phyloP scores from a whole-genome alignment of 169 alveolate species.

The Babesia divergens region DNA sequence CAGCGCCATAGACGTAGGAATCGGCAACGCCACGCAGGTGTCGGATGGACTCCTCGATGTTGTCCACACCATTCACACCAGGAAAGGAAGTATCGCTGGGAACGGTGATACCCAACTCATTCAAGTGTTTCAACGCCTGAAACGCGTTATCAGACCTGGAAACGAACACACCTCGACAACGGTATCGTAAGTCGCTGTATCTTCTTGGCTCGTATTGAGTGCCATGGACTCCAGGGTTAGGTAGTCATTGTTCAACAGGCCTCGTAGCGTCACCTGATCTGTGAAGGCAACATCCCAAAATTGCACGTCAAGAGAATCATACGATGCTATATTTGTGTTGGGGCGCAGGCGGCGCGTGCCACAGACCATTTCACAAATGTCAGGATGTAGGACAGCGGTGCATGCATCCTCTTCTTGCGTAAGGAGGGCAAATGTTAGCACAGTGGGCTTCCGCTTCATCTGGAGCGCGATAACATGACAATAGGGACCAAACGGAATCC shows the following conservation, averaged over 20 bases:
- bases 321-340: conserved; percentile 10
- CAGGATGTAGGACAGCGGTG: conserved; percentile 18
- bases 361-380: conserved; percentile 13
- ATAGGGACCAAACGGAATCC: background rate
- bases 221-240: conserved; percentile 15
- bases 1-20: conserved; percentile 13
- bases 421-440: conserved; percentile 15
- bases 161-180: background rate
- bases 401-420: conserved; percentile 18
- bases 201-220: background rate
- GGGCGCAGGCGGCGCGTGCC: conserved; percentile 10
- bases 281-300: conserved; percentile 39
- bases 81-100: background rate
- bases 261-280: conserved; percentile 10
- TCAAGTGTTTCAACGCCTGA: background rate
- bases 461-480: background rate
- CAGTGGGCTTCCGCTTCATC: conserved; percentile 24
- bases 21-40: conserved; percentile 6
- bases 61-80: background rate
- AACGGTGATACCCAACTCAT: conserved; percentile 1
- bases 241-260: conserved; percentile 14
- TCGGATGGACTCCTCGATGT: conserved; percentile 8
- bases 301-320: conserved; percentile 9
- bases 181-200: conserved; percentile 16
- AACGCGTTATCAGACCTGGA: background rate